A percentile compares a stretch with the other conserved stretches of the same genome.
Conservation (phyloP, 139 green algal species). For the Parachlorella kessleri region DNA sequence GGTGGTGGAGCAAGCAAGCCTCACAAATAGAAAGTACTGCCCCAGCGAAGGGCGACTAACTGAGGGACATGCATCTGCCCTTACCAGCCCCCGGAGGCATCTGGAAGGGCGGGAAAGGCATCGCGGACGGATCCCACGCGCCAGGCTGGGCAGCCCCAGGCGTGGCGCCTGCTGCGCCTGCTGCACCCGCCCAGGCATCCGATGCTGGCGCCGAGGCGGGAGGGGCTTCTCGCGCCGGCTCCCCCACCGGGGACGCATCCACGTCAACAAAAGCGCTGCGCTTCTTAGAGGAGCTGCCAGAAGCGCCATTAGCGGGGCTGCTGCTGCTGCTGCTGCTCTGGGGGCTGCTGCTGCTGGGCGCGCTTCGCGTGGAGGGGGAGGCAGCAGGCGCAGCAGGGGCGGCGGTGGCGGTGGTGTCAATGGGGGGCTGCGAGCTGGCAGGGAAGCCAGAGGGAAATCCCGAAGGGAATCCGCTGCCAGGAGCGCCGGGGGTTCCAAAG, state of each 20-base stretch:
- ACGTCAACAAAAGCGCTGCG: slow-evolving; percentile 35
- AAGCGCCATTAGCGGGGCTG: neutral
- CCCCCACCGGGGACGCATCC: neutral
- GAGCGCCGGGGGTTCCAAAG: neutral
- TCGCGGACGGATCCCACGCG: neutral
- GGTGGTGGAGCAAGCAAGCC: neutral
- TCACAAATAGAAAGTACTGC: too few species aligned
- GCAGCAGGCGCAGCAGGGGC: neutral
- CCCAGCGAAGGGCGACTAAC: too few species aligned
- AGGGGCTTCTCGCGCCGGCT: neutral
- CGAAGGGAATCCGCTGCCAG: slow-evolving; percentile 3
- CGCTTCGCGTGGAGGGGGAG: neutral
- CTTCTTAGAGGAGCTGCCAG: slow-evolving; percentile 21
- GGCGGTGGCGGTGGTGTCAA: slow-evolving; percentile 35
- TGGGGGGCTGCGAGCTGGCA: slow-evolving; percentile 6
- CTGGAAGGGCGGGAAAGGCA: neutral
- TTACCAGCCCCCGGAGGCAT: slow-evolving; percentile 4
- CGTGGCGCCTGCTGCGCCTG: neutral
- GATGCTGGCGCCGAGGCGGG: neutral
- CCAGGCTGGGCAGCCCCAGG: neutral
- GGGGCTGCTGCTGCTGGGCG: neutral
- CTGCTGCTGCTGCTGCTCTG: neutral
- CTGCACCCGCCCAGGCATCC: neutral
- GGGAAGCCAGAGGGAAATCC: slow-evolving; percentile 7
- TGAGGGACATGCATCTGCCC: neutral